These are phyloP conservation scores for Omphalea diandra DNA, from an alignment of 441 rosid species.

Conservation along the genomic window DNA sequence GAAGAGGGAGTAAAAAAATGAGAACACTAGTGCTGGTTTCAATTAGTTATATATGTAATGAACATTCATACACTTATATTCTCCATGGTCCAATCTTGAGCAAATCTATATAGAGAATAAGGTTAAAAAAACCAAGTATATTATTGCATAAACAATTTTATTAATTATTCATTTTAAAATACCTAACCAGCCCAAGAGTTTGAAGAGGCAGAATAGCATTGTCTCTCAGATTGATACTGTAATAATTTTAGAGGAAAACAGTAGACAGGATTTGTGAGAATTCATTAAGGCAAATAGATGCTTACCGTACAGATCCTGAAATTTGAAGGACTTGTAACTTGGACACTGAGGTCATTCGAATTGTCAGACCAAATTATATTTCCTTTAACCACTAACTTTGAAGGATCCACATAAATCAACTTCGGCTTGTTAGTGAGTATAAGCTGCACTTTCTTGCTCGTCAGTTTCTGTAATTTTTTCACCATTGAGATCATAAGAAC, in stretches of 20 bases:
- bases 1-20: not conserved
- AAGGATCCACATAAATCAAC: conserved; percentile 87
- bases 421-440: conserved; percentile 96
- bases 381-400: conserved; percentile 83
- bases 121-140: no score
- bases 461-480: conserved; percentile 85
- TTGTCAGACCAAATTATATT: conserved; percentile 93
- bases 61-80: no score
- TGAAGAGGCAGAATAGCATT: no score
- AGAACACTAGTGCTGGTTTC: no score
- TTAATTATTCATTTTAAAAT: no score
- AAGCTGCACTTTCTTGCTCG: conserved; percentile 98
- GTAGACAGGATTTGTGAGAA: not conserved
- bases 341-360: conserved; percentile 78
- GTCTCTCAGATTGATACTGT: no score
- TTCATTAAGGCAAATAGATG: conserved; percentile 8
- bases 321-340: conserved; percentile 69
- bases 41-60: no score
- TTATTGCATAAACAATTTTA: no score
- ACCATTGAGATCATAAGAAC: conserved; percentile 97
- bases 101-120: no score
- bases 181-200: no score
- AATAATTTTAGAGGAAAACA: no score
- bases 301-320: conserved; percentile 94
- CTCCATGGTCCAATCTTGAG: no score